A percentile compares a stretch with the other conserved stretches of the same genome.
phyloP scores from a whole-genome alignment of 768 basidiomycete genomes.

The Pleurotus eryngii region DNA sequence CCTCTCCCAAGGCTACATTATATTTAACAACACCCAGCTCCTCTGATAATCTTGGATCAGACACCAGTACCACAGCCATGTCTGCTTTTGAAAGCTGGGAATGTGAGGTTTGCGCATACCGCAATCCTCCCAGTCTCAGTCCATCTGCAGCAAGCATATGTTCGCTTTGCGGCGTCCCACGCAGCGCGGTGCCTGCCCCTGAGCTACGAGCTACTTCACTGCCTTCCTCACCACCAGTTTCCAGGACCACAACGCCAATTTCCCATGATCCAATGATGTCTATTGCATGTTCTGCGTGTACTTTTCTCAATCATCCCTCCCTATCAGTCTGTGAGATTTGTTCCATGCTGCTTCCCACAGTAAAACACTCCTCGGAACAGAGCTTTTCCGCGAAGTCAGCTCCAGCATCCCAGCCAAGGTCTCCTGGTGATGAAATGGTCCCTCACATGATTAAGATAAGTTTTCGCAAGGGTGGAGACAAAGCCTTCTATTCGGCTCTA shows the following conservation, averaged over 20 bases:
- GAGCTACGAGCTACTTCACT: conserved; percentile 32
- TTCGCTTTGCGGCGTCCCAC: conserved; percentile 78
- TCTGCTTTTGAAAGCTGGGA: conserved; percentile 61
- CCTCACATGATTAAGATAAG: conserved; percentile 69
- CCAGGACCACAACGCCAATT: conserved; percentile 37
- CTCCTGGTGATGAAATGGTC: conserved; percentile 36
- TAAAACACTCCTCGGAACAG: conserved; percentile 11
- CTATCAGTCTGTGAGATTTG: conserved; percentile 84
- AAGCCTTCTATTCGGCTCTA: conserved; percentile 73
- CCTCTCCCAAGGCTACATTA: conserved; percentile 85
- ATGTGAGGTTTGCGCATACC: conserved; percentile 85
- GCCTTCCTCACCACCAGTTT: conserved; percentile 26
- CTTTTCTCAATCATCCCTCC: conserved; percentile 84
- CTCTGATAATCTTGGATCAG: conserved; percentile 17
- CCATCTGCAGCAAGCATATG: conserved; percentile 67
- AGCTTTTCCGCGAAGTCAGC: conserved; percentile 48
- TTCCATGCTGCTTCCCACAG: conserved; percentile 56
- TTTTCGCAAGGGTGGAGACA: conserved; percentile 90
- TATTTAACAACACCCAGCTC: conserved; percentile 41
- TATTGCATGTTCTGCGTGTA: conserved; percentile 81
- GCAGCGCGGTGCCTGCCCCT: conserved; percentile 33
- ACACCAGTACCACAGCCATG: conserved; percentile 15
- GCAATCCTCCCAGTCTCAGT: conserved; percentile 73
- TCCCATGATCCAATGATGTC: conserved; percentile 32
- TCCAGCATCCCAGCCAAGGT: conserved; percentile 61